Base-by-base conservation (phyloP, 2,329 filamentous ascomycete species). In the Diplodia intermedia region DNA sequence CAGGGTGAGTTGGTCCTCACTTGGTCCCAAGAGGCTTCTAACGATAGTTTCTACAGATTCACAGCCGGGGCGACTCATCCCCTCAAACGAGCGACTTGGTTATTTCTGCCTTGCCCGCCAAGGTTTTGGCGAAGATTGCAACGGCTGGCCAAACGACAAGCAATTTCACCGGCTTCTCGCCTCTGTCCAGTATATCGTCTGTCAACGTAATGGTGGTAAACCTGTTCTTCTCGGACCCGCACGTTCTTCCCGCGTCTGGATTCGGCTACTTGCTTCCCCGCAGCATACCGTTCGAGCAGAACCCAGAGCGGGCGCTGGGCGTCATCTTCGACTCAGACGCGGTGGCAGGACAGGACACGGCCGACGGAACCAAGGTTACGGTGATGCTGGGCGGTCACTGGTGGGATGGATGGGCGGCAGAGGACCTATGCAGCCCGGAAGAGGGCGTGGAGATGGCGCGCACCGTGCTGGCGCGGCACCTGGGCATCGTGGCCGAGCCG, bases 361-460 rank as follows among this genome's bases (percentile, higher is more conserved):
- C 78, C 1, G 75, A 78, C 0, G 93, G 92, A 29, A 97, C 93
- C 15, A 97, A 97, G 78, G 80, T 98, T 65, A 97, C 94, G 18
- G 91, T 98, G 73, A 97, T 99, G 89, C 83, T 99, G 68, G 95
- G 95, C 69, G 95, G 95, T 1, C 93, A 97, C 80, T 93, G 92
- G 86, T 98, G 92, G 92, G 82, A 68, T 88, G 85, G 82, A 1
- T 57, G 50, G 57, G 36, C 38, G 8, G 14, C n/a, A 9, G 55
- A 60, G 9, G 1, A 80, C 82, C 49, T 87, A 87, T 68, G 93
- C 93, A 0, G 82, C 86, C 62, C 84, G 89, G 83, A 89, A 15
- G 85, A 91, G 71, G 93, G 88, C 18, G 81, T 91, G 31, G 76
- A 79, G 6, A 90, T 94, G 86, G 93, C 94, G 40, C 86, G 87